Evolutionary conservation across 2,329 filamentous ascomycete genomes (phyloP), one percentile per base, ranked within the genome.

Genomic region (Didymella pomorum): DNA sequence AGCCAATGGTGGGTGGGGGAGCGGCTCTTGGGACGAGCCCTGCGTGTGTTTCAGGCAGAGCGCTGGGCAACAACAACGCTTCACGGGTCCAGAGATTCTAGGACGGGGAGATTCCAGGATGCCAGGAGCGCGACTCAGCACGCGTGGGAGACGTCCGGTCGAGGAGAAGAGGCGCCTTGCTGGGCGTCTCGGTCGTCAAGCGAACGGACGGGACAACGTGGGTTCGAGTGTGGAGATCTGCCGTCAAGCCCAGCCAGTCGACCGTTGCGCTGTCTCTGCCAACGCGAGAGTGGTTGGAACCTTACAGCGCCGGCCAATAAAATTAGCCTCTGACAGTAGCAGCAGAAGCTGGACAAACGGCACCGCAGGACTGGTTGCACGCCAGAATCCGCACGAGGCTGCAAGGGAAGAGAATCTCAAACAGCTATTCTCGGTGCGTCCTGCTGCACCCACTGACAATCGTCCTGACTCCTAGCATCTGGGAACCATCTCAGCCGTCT

Each of bases 191-290:
- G 48, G 47, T 52, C 43, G 33, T 41, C 48, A 37, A 56, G 47
- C 55, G 35, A 39, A 20, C 35, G 8, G 35, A 18, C 54, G 59
- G 57, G 42, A 48, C 52, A 54, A 56, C 60, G 56, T 52, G 64
- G 47, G 64, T 53, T 58, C 56, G 56, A 53, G 35, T 58, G 56
- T 46, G 56, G 56, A 58, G 44, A 53, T 49, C 37, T 35, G 23
- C 23, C 23, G 23, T 25, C 23, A 25, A 25, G 23, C 23, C 23
- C 23, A 25, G 23, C 23, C 23, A 25, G 25, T 44, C 44, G 35
- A 42, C 41, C 54, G 47, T 26, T 52, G 54, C 54, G 33, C 37
- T 21, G 37, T 41, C 37, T 23, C 20, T 25, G 39, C 21, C 39
- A 42, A 12, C 39, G 18, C 35, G 35, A 20, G 35, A 18, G n/a